Conservation (phyloP, 1,284 basidiomycete species). For the Paramarasmius palmivorus region DNA sequence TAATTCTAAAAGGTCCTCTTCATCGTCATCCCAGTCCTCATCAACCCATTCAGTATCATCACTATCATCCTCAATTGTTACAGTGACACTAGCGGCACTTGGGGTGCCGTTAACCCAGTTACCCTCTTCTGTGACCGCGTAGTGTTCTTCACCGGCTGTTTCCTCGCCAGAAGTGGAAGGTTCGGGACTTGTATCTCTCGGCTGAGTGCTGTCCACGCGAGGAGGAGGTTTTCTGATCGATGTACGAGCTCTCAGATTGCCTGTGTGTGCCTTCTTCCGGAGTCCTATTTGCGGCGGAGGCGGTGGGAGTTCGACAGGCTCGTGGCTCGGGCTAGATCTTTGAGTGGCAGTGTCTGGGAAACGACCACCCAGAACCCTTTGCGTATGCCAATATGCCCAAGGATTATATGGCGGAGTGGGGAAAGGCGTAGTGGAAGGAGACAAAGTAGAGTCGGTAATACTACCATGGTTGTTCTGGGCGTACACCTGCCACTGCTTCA, state of each 20-base stretch:
- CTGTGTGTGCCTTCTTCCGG: slow-evolving; percentile 29
- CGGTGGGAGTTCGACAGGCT: slow-evolving; percentile 61
- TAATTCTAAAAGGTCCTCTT: slow-evolving; percentile 69
- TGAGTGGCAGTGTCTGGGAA: slow-evolving; percentile 49
- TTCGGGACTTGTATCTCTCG: slow-evolving; percentile 76
- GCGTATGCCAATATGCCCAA: slow-evolving; percentile 64
- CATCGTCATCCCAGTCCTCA: slow-evolving; percentile 67
- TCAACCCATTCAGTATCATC: slow-evolving; percentile 71
- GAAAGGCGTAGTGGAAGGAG: slow-evolving; percentile 71
- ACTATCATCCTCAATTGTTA: slow-evolving; percentile 32
- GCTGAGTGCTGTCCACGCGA: slow-evolving; percentile 77
- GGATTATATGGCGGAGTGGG: slow-evolving; percentile 53
- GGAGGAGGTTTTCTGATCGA: slow-evolving; percentile 56
- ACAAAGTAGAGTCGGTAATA: slow-evolving; percentile 69
- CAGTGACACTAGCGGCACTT: slow-evolving; percentile 13
- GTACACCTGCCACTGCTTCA: slow-evolving; percentile 73
- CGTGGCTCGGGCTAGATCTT: slow-evolving; percentile 74
- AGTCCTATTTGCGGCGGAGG: slow-evolving; percentile 36
- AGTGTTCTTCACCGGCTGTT: slow-evolving; percentile 53
- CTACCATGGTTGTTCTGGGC: slow-evolving; percentile 67
- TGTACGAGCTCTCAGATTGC: slow-evolving; percentile 19
- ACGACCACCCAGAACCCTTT: slow-evolving; percentile 40
- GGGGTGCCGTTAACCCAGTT: slow-evolving; percentile 33
- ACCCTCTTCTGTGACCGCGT: slow-evolving; percentile 36
- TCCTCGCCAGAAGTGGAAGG: slow-evolving; percentile 56